Conservation (phyloP, 768 basidiomycete species). For the Rhodotorula diobovata region DNA sequence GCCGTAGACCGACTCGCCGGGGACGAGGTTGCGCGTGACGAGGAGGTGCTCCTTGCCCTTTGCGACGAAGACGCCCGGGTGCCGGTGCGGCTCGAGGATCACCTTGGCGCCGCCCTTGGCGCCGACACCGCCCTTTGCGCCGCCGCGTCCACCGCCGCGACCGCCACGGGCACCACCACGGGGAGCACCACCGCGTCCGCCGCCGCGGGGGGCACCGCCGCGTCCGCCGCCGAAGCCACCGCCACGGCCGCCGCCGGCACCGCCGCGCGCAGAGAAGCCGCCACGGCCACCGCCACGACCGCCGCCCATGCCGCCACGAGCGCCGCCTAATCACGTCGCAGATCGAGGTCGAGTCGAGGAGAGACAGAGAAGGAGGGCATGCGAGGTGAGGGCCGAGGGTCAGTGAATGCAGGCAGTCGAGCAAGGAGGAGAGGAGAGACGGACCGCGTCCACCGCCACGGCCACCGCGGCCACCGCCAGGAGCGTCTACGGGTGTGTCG, state of each 20-base stretch:
- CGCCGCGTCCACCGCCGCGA: constrained; percentile 49
- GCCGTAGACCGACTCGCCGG: constrained; percentile 96
- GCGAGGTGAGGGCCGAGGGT: neutral
- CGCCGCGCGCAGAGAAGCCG: constrained; percentile 51
- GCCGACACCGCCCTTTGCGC: constrained; percentile 62
- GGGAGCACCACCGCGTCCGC: neutral
- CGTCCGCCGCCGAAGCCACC: constrained; percentile 43
- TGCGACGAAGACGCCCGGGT: constrained; percentile 91
- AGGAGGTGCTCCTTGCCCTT: constrained; percentile 90
- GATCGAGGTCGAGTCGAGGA: neutral
- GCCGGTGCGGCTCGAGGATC: constrained; percentile 89
- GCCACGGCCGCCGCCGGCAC: constrained; percentile 41
- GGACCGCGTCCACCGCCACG: constrained; percentile 9
- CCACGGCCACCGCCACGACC: constrained; percentile 49
- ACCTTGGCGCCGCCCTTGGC: constrained; percentile 83
- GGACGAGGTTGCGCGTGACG: constrained; percentile 96
- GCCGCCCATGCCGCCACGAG: constrained; percentile 45
- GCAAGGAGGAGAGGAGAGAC: neutral
- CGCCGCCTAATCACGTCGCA: neutral
- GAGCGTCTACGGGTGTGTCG: constrained; percentile 5
- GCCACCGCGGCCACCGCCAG: constrained; percentile 11
- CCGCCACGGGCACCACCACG: constrained; percentile 23
- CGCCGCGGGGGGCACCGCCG: neutral
- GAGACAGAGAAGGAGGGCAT: no score
- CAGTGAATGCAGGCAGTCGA: neutral